Evolutionary conservation across 2,329 filamentous ascomycete genomes (phyloP), one percentile per base, ranked within the genome.

Genomic region (Aspergillus sp.): DNA sequence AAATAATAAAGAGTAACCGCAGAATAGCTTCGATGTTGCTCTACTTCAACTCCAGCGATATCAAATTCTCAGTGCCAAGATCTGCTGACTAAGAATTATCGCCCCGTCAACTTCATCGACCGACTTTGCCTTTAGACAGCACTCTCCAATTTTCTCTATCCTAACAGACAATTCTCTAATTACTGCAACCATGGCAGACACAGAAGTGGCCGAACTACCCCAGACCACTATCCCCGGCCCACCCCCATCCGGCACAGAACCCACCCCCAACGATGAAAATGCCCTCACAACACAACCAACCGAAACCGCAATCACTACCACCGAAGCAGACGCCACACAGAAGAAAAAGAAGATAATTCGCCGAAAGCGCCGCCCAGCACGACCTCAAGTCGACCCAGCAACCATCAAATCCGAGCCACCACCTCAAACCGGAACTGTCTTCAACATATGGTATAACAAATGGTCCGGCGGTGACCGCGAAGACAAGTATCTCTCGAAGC

Each of bases 401-500:
- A 84, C 84, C 39, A 80, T 95, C 71, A 88, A 86, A 59, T 85
- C 85, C 30, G 89, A 95, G 60, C 86, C 88, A 3, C 89, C 90
- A 13, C 87, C 88, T 1, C 90, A 97, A 62, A 97, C 91, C 0
- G 93, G 93, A 46, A 95, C 88, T 0, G 89, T 90, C 49, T 98
- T 93, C 78, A 98, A 98, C 70, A 94, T 95, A 62, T 96, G 90
- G 91, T 95, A 96, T 73, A 96, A 95, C 74, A 97, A 96, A 71
- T 97, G 91, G 90, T 86, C 85, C 1, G 93, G 93, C 56, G 93
- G 93, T 62, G 93, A 98, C 70, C 82, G 90, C 51, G 91, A 97
- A 64, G 90, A 94, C 74, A 89, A 90, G 59, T 90, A 91, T 62
- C 79, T 90, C 3, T 88, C 86, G 32, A 85, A 96, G 64, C 86